Percentiles rank a stretch among this genome's conserved stretches.
These are phyloP conservation scores for Dipteronia dyeriana DNA, from an alignment of 345 rosid species.

Conservation along the genomic window DNA sequence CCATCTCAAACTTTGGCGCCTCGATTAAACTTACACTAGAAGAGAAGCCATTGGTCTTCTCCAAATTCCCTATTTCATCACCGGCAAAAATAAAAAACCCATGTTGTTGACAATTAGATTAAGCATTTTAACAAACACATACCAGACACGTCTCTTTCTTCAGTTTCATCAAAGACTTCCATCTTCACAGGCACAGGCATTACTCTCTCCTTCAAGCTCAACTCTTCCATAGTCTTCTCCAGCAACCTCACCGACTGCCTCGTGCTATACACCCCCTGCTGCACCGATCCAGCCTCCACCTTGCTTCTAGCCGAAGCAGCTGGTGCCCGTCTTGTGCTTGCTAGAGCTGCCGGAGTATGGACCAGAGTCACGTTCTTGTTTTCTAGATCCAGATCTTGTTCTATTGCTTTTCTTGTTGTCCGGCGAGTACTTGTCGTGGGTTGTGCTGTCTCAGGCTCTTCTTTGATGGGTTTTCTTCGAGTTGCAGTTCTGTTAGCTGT, in stretches of 20 bases:
- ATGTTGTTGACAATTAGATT: not conserved
- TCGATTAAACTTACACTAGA: slow-evolving; percentile 32
- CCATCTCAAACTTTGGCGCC: slow-evolving; percentile 33
- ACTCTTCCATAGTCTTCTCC: slow-evolving; percentile 56
- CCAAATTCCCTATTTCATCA: slow-evolving; percentile 31
- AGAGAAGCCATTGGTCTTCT: slow-evolving; percentile 17
- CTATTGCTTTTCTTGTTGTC: slow-evolving; percentile 3
- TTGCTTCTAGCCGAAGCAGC: slow-evolving; percentile 20
- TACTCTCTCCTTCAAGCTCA: slow-evolving; percentile 53
- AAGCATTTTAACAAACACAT: slow-evolving; percentile 23
- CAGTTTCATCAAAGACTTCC: slow-evolving; percentile 31
- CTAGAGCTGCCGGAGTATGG: slow-evolving; percentile 26
- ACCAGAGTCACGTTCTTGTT: not conserved
- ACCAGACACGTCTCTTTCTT: slow-evolving; percentile 35
- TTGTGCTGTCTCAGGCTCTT: slow-evolving; percentile 44
- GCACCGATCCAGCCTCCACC: slow-evolving; percentile 34
- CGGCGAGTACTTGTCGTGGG: slow-evolving; percentile 46
- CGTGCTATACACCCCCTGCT: slow-evolving; percentile 52
- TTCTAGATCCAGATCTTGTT: not conserved
- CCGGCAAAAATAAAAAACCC: not conserved
- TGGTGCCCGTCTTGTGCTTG: slow-evolving; percentile 2
- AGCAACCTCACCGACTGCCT: slow-evolving; percentile 71
- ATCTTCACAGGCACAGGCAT: slow-evolving; percentile 20
- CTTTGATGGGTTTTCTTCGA: slow-evolving; percentile 45
- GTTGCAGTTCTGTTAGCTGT: slow-evolving; percentile 52